phyloP scores from a whole-genome alignment of 2,329 filamentous ascomycete genomes.

The Arthrobotrys entomopaga region DNA sequence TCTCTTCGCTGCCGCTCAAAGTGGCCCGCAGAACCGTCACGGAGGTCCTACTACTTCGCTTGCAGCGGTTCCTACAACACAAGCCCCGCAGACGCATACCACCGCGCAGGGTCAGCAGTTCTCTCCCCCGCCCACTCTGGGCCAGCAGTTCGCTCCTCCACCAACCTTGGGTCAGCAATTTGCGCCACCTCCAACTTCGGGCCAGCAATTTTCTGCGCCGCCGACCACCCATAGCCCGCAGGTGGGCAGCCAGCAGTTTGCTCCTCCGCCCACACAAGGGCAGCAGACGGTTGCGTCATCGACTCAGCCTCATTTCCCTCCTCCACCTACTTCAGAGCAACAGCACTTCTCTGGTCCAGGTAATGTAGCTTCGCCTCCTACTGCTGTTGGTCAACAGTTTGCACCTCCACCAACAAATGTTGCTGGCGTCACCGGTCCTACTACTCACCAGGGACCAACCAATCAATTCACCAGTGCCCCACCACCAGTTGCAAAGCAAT shows the following conservation, averaged over 20 bases:
- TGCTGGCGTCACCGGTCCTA: background rate
- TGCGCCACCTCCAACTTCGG: conserved; percentile 8
- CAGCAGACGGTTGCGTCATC: no score
- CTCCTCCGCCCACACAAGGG: background rate
- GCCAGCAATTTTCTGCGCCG: conserved; percentile 19
- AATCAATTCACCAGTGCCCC: no score
- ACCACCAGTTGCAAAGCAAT: conserved; percentile 30
- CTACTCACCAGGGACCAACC: background rate
- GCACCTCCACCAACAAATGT: background rate
- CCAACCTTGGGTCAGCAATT: conserved; percentile 22
- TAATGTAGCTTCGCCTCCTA: background rate
- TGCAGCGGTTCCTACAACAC: conserved; percentile 34
- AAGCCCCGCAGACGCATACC: conserved; percentile 16
- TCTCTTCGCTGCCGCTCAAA: conserved; percentile 33
- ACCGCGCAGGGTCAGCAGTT: conserved; percentile 18
- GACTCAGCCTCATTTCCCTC: background rate
- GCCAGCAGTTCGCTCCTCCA: conserved; percentile 29
- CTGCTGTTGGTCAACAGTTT: background rate
- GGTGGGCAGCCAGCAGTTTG: conserved; percentile 12
- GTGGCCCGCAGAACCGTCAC: background rate
- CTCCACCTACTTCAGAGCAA: background rate
- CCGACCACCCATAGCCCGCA: conserved; percentile 3
- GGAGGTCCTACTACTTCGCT: conserved; percentile 22
- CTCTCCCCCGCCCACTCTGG: conserved; percentile 27
- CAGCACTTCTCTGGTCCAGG: background rate